Evolutionary conservation across 805 yeast genomes (phyloP), one percentile per base, ranked within the genome.

Genomic region (Candida takata): DNA sequence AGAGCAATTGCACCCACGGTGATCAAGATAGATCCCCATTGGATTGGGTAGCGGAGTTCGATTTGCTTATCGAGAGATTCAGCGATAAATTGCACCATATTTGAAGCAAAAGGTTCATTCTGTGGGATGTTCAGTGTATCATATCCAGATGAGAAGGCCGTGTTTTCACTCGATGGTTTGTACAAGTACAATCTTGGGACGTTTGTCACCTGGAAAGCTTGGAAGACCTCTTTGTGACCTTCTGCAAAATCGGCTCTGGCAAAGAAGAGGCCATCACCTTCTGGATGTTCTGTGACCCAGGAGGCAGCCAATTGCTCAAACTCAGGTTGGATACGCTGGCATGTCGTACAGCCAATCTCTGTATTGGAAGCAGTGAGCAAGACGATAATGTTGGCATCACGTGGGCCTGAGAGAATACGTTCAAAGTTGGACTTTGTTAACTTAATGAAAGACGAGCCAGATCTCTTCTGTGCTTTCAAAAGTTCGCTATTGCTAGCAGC

Each of bases 111-210:
- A 52, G 62, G 37, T 21, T 40, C 39, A 3, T 38, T 43, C 20
- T 54, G 57, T 15, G 65, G 61, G 27, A 65, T 36, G 31, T 52
- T 53, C 24, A 65, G 37, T 15, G 38, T 35, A n/a, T 54, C 51
- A 37, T 43, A 57, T 5, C 48, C 49, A 13, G 45, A 40, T 6
- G 57, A 54, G 31, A 49, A 37, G 17, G 56, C 54, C 31, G 67
- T 72, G 6, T 72, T 74, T 13, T 63, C 57, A 1, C 54, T 53
- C 10, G 76, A 65, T 15, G 88, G 83, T 2, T 65, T 58, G 55
- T 74, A 81, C 38, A 79, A 54, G 57, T 65, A 79, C 30, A 87
- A 52, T 52, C 83, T 78, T 21, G 98, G 98, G 19, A 90, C 95
- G 37, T 77, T 77, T 46, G 73, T 72, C 48, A 90, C 60, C 24